phyloP scores from a whole-genome alignment of 2,329 filamentous ascomycete species.

The Cladophialophora yegresii region DNA sequence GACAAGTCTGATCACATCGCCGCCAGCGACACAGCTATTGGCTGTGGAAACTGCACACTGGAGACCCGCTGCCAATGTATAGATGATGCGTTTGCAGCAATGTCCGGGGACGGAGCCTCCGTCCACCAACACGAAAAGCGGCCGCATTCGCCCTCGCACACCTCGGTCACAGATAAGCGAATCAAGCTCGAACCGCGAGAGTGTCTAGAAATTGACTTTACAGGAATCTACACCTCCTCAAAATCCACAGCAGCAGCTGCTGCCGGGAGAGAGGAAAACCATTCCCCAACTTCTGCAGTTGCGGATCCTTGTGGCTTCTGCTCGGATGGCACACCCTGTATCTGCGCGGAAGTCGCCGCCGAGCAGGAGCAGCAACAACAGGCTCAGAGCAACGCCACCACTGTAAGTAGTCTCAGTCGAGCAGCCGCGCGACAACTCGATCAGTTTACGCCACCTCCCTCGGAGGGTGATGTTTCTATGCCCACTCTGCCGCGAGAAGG shows the following conservation, averaged over 20 bases:
- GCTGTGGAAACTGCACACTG: constrained; percentile 67
- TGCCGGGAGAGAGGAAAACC: constrained; percentile 45
- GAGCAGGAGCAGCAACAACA: constrained; percentile 41
- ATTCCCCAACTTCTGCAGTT: constrained; percentile 45
- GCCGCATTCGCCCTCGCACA: constrained; percentile 39
- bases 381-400: constrained; percentile 38
- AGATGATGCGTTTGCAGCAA: constrained; percentile 55
- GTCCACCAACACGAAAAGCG: constrained; percentile 42
- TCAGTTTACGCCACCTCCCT: constrained; percentile 56
- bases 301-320: constrained; percentile 80
- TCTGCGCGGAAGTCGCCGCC: constrained; percentile 69
- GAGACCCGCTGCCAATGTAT: constrained; percentile 65
- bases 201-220: constrained; percentile 71
- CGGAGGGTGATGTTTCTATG: constrained; percentile 60
- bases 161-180: constrained; percentile 55
- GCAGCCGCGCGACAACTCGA: constrained; percentile 39
- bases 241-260: constrained; percentile 55
- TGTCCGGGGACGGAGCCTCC: constrained; percentile 44
- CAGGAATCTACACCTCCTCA: constrained; percentile 41
- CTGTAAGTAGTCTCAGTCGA: constrained; percentile 1
- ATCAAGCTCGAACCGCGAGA: constrained; percentile 47
- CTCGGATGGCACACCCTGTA: constrained; percentile 76
- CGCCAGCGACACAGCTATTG: constrained; percentile 50
- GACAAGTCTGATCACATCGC: constrained; percentile 46
- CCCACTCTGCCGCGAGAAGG: constrained; percentile 43